Base-by-base conservation (phyloP, 228 moss, liverwort and hornwort genomes). In the Sphagnum magellanicum region DNA sequence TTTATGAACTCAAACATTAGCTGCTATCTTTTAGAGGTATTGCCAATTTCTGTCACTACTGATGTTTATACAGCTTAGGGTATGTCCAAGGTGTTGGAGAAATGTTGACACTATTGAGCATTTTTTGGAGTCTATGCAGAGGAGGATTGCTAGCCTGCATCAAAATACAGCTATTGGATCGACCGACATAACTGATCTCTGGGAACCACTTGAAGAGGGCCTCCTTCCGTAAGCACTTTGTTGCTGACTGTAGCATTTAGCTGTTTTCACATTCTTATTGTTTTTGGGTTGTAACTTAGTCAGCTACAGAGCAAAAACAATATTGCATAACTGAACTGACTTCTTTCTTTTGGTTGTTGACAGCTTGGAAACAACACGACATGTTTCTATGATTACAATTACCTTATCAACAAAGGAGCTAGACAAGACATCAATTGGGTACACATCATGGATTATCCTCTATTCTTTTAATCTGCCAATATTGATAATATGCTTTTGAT, bases 101-200 rank as follows among this genome's bases (percentile, higher is more conserved):
- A 32, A 32, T 32, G 32, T 32, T 2, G 32, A 32, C 32, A 32
- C 2, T 32, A 32, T 32, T 32, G 32, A 32, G 32, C 3, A 32
- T 32, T 32, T 32, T 32, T 32, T 32, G 50, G 55, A 50, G 32
- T 60, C 8, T 74, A 50, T 77, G 69, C 89, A 98, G 98, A 92
- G 98, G 81, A 91, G 98, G 86, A 98, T 98, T 74, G 98, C 98
- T 55, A 94, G 98, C 47, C 87, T 98, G 66, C 98, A 98, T 71
- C 98, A 98, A 80, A 98, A 98, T 79, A 98, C 98, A 68, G 78
- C 98, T 69, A 98, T 98, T 80, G 97, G 97, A 82, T 98, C 97
- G 59, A 98, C 97, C 71, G 97, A 98, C 78, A 98, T 98, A 67
- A 98, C 97, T 67, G 97, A 98, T 63, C 89, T 98, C 1, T 98